Base-by-base conservation (phyloP, 169 alveolate genomes). In the Theileria equi region DNA sequence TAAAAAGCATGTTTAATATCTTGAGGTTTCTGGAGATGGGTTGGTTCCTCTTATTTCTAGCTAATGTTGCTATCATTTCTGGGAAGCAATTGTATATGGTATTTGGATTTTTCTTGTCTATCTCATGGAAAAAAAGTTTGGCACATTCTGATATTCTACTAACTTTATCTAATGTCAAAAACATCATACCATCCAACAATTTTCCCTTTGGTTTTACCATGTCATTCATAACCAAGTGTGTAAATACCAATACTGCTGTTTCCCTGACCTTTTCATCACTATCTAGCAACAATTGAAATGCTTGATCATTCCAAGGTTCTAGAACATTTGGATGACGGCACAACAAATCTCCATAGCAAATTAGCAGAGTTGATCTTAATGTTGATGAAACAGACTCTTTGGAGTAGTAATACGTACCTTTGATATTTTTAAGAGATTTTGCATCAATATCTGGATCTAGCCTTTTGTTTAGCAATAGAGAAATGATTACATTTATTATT, bases 171-270 rank as follows among this genome's bases (percentile, higher is more conserved):
- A 69, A 76, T n/a, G 90, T 81, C 31, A 86, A 66, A 52, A 55
- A 86, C 90, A 81, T 81, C 89, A 86, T 79, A 29, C 67, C 79
- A 28, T 81, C 86, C 53, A 86, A 53, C n/a, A 86, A 67, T 38
- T 47, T 74, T 40, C 83, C 88, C 19, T 73, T 81, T 13, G 92
- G 90, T 62, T 86, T 86, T 36, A 86, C 82, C 63, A 86, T 86
- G 62, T 86, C 92, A 31, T 85, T 86, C 92, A 86, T 86, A 47
- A 81, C 84, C 58, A 86, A 59, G 68, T 86, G 92, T 11, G 92
- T 80, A 71, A 86, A 86, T 36, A 86, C 92, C 60, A 86, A 53
- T 36, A 81, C 84, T 19, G 90, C 92, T 6, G 90, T 79, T 50
- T 83, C 88, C 29, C 90, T 45, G 60, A 86, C 71, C 28, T 64